Base-by-base conservation (phyloP, 108 stramenopile species). In the Fragilaria crotonensis region DNA sequence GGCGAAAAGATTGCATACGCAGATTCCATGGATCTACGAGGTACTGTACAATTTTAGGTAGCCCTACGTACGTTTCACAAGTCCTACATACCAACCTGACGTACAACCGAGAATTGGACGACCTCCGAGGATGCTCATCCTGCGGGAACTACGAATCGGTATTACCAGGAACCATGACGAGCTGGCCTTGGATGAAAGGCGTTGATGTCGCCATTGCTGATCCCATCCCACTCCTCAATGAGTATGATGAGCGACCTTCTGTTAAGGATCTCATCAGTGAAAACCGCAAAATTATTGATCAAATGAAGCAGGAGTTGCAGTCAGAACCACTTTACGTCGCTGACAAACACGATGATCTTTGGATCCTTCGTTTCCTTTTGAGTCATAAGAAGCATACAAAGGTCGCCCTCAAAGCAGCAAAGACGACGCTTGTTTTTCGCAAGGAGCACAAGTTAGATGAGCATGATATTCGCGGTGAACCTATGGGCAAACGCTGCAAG, bases 151-250 rank as follows among this genome's bases (percentile, higher is more conserved):
- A n/a, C n/a, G n/a, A n/a, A n/a, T n/a, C n/a, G n/a, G n/a, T n/a
- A n/a, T n/a, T n/a, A n/a, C n/a, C n/a, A n/a, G n/a, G n/a, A n/a
- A n/a, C n/a, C 25, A 64, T 64, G 63, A 55, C 54, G 18, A 45
- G 41, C 5, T 64, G 63, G 63, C 53, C 54, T 20, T 64, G 63
- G 63, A 64, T 64, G 63, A 18, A 55, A 54, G 63, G 63, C 1
- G 25, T 64, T 9, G 44, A 55, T 26, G 17, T 26, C 5, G 51
- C 62, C 2, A n/a, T 62, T 33, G 50, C 52, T 4, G 52, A 62
- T 1, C 48, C 60, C 14, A 60, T 60, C 25, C 48, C 48, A 20
- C 60, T 48, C 1, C 48, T 60, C 29, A 27, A 1, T 27, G 48
- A 46, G 7, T 17, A 47, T 33, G 60, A 60, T 49, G 23, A 33